phyloP scores from a whole-genome alignment of 345 rosid genomes.

The Populus tremula region DNA sequence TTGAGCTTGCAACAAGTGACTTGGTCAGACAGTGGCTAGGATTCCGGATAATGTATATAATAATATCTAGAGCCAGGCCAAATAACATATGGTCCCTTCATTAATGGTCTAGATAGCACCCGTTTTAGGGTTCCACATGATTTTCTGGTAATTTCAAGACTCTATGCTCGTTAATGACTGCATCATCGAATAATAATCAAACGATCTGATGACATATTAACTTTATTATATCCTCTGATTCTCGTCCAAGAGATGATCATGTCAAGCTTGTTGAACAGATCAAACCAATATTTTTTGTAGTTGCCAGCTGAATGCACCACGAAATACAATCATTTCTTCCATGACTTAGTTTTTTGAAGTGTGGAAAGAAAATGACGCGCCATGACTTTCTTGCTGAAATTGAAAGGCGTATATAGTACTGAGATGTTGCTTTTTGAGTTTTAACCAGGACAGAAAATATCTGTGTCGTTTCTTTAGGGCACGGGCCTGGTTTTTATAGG shows the following conservation, averaged over 20 bases:
- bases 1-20: conserved; percentile 10
- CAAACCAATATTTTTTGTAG: not conserved
- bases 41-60: not conserved
- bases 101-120: not conserved
- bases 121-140: not conserved
- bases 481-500: not conserved
- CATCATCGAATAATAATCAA: not conserved
- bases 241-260: not conserved
- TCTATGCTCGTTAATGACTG: too few relatives aligned
- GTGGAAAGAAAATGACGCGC: not conserved
- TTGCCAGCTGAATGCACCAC: not conserved
- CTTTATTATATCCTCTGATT: not conserved
- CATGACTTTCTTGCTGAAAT: not conserved
- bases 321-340: not conserved
- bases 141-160: too few relatives aligned
- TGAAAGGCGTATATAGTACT: too few relatives aligned
- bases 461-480: not conserved
- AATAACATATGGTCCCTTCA: not conserved
- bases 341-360: not conserved
- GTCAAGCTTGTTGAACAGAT: not conserved
- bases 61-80: not conserved
- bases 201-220: not conserved
- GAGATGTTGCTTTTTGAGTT: not conserved
- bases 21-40: conserved; percentile 6
- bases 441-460: not conserved